phyloP scores from a whole-genome alignment of 768 basidiomycete species.

The Ramaria sp. region DNA sequence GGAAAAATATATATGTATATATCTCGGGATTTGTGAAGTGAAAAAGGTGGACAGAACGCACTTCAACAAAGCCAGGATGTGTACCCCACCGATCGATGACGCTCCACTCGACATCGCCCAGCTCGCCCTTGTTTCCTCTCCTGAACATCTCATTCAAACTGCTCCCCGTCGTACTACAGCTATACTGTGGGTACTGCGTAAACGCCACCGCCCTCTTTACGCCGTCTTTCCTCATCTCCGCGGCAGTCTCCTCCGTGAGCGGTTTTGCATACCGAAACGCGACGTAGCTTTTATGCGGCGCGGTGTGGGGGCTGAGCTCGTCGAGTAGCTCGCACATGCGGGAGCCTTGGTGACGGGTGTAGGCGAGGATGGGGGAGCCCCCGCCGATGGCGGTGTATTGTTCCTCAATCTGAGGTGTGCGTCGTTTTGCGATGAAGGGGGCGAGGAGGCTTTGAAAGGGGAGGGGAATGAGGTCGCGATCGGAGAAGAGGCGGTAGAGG shows the following conservation, averaged over 20 bases:
- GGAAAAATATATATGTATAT: not conserved
- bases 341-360: slow-evolving; percentile 80
- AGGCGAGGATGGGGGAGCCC: slow-evolving; percentile 89
- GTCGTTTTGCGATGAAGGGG: slow-evolving; percentile 76
- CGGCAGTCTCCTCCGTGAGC: slow-evolving; percentile 71
- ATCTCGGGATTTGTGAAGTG: not conserved
- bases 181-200: slow-evolving; percentile 98
- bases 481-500: slow-evolving; percentile 84
- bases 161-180: slow-evolving; percentile 96
- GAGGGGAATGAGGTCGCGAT: slow-evolving; percentile 86
- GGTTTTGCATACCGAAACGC: slow-evolving; percentile 93
- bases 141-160: slow-evolving; percentile 89
- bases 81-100: slow-evolving; percentile 98
- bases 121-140: slow-evolving; percentile 46
- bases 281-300: slow-evolving; percentile 93
- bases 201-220: slow-evolving; percentile 91
- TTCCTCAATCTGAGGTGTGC: slow-evolving; percentile 87
- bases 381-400: slow-evolving; percentile 95
- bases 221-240: slow-evolving; percentile 80
- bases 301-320: slow-evolving; percentile 86
- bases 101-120: slow-evolving; percentile 79
- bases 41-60: slow-evolving; percentile 20
- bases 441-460: slow-evolving; percentile 86
- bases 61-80: slow-evolving; percentile 90
- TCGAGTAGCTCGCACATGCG: slow-evolving; percentile 87